Evolutionary conservation across 2,329 filamentous ascomycete genomes (phyloP), one percentile per base, ranked within the genome.

Genomic region (Parasarocladium wereldwijsianum): DNA sequence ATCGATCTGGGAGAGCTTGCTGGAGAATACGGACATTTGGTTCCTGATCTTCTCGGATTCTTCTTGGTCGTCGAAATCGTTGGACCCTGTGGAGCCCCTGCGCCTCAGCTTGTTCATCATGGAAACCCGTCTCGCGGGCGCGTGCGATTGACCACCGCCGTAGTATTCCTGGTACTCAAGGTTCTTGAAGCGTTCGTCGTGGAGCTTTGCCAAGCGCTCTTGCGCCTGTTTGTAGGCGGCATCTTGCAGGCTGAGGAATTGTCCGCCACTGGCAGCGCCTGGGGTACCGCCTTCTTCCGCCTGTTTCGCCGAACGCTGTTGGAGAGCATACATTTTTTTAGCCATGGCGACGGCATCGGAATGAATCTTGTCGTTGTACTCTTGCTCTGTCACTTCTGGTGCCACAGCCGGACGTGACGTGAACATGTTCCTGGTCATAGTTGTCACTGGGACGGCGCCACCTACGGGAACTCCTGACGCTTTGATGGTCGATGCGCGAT

Each of bases 341-440:
- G 86, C 85, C 84, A 94, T 93, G 8, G 80, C 82, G 3, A 93
- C 61, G 3, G 86, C 84, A 13, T 84, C 87, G 17, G 84, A 82
- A 38, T 77, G 78, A 3, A 93, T 59, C 4, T 75, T 72, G 40
- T 84, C 78, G 25, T 76, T 69, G 34, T 69, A 71, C 36, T 69
- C 74, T 49, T 75, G 68, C 43, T 93, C 84, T 23, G 90, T 76
- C 0, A 73, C 56, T 44, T 92, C 82, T 2, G 68, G 58, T 16
- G 70, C 64, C 3, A 92, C 70, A 0, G 76, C 76, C 4, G 85
- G 84, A 19, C 71, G 58, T 2, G 80, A 76, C 1, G 78, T 84
- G 46, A 78, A 93, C 71, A 93, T 80, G 36, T 76, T 73, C 36
- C 75, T 64, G 20, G 69, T 63, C 54, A 84, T 70, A 32, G 70